Evolutionary conservation across 139 green algal genomes (phyloP), one percentile per base, ranked within the genome.

Genomic region (Chlorella sp.): DNA sequence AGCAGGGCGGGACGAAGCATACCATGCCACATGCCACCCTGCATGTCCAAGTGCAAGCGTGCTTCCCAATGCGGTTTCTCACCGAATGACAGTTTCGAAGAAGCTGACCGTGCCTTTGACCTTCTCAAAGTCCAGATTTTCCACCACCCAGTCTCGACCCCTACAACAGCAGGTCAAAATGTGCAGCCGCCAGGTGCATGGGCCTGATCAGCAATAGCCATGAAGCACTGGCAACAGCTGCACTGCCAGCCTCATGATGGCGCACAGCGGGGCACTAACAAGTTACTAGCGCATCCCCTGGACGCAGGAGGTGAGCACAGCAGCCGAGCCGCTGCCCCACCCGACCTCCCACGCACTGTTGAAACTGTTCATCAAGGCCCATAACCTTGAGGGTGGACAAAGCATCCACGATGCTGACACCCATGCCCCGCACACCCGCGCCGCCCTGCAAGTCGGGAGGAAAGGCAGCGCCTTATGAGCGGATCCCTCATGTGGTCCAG

Each of bases 321-420:
- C 64, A 71, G 64, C 64, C 64, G 24, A 26, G 64, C 64, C 22
- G 21, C 2, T 18, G 16, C 11, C 21, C 64, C 64, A 26, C 16
- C 34, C 34, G 48, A 28, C 3, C 48, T 0, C 48, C 42, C 11
- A 40, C 84, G 66, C 85, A 89, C 85, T 85, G 30, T 61, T 92
- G 16, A 81, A 94, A 95, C 66, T 94, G 91, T 1, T 81, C 60
- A n/a, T 92, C 88, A 36, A 98, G 89, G 32, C 89, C 93, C 94
- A 98, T 96, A 22, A 98, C 81, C 53, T 91, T 95, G 42, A 97
- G 90, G 15, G 96, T 98, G 82, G 96, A 96, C 77, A 98, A 90
- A 48, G 90, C 83, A 73, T 96, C 94, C 21, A 95, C 61, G 12
- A 95, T 92, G 36, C 94, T 96, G n/a, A 93, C 93, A 42, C 94